Percentiles rank a stretch among this genome's conserved stretches.
Evolutionary conservation across 345 rosid species (phyloP).

Genomic region (Eucalyptus sp.): DNA sequence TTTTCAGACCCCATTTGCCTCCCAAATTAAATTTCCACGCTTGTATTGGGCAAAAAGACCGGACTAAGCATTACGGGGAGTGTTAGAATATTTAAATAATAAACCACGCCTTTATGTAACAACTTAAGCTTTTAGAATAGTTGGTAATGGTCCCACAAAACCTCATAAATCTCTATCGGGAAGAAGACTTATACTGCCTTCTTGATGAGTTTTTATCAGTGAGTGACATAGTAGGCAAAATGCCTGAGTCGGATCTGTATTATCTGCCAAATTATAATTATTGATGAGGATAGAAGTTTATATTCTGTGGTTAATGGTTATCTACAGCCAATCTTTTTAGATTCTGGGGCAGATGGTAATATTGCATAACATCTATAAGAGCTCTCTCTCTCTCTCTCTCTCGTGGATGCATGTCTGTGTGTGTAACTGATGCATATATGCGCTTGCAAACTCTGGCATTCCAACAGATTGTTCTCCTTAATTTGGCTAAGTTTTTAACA

Average conservation of each 20-base stretch:
- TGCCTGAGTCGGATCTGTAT: not conserved
- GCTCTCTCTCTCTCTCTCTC: not conserved
- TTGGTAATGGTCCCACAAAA: too few species aligned
- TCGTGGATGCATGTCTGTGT: not conserved
- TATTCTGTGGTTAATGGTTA: not conserved
- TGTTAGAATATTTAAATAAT: too few species aligned
- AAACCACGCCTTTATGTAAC: rapidly evolving
- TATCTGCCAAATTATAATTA: not conserved
- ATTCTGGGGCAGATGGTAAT: not conserved
- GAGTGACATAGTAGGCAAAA: not conserved
- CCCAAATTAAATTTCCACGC: too few species aligned
- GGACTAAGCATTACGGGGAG: too few species aligned
- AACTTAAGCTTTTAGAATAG: too few species aligned
- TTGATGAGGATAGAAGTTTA: not conserved
- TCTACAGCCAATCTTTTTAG: not conserved
- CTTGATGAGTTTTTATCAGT: not conserved
- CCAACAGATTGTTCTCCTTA: conserved; percentile 19
- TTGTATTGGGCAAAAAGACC: too few species aligned
- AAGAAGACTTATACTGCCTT: not conserved
- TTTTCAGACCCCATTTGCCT: too few species aligned
- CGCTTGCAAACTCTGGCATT: not conserved
- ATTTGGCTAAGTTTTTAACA: conserved; percentile 64
- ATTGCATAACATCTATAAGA: not conserved
- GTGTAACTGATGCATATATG: not conserved
- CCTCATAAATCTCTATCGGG: not conserved